These are phyloP conservation scores for Amanita phalloides DNA, from an alignment of 768 basidiomycete genomes.

Conservation along the genomic window DNA sequence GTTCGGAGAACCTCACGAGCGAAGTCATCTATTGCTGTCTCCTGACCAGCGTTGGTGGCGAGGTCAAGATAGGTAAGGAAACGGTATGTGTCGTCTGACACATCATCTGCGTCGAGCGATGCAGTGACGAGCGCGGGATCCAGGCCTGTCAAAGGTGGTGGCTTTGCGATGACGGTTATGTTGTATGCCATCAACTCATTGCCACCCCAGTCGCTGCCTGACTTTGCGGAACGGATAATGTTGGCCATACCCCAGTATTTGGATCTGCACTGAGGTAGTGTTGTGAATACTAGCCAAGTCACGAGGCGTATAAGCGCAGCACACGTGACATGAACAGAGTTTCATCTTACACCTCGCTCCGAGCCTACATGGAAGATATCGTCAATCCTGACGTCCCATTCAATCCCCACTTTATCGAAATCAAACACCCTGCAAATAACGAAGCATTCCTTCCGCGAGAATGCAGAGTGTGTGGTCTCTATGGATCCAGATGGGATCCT, in stretches of 20 bases:
- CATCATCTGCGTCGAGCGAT: neutral
- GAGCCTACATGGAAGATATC: no score
- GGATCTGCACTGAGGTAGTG: no score
- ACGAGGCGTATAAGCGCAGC: no score
- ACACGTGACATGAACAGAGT: no score
- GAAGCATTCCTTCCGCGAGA: no score
- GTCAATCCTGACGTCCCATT: no score
- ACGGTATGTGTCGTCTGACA: constrained; percentile 11
- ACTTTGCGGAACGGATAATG: constrained; percentile 13
- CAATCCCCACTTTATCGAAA: no score
- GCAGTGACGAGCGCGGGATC: neutral
- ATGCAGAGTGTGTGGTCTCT: no score
- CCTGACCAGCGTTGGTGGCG: constrained; percentile 10
- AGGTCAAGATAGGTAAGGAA: constrained; percentile 15
- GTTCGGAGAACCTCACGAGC: constrained; percentile 14
- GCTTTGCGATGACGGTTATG: constrained; percentile 12
- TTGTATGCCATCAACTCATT: constrained; percentile 16
- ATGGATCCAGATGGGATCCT: no score
- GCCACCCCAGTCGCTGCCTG: constrained; percentile 12
- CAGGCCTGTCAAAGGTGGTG: neutral
- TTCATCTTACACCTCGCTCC: no score
- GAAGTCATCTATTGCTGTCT: constrained; percentile 10
- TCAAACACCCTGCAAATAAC: no score
- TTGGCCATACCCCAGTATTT: constrained; percentile 10
- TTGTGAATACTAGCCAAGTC: no score